Evolutionary conservation across 2,329 filamentous ascomycete genomes (phyloP).

Genomic region (Epicoccum nigrum): DNA sequence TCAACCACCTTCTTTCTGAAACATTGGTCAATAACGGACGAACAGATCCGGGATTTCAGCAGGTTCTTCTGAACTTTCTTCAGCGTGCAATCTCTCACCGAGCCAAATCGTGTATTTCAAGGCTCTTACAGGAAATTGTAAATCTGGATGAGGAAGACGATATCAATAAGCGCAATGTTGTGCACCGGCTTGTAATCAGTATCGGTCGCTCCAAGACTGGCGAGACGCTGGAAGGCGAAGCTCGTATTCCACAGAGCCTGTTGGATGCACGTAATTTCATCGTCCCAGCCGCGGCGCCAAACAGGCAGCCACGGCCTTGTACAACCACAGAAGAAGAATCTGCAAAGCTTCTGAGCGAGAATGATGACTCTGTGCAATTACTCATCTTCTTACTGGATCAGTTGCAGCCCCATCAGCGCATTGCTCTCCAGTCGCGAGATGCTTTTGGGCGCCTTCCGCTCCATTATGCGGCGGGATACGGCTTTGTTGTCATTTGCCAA

Average conservation of each 20-base stretch:
- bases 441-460: conserved; percentile 82
- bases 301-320: conserved; percentile 64
- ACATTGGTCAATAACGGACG: conserved; percentile 59
- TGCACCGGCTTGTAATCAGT: conserved; percentile 90
- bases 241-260: conserved; percentile 57
- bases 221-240: conserved; percentile 55
- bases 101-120: conserved; percentile 72
- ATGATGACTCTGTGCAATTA: conserved; percentile 78
- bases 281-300: conserved; percentile 75
- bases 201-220: conserved; percentile 77
- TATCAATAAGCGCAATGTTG: conserved; percentile 90
- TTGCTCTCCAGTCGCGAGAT: conserved; percentile 72
- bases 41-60: conserved; percentile 61
- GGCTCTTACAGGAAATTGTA: conserved; percentile 70
- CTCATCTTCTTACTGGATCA: conserved; percentile 68
- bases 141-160: conserved; percentile 86
- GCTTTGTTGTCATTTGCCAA: conserved; percentile 88
- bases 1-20: conserved; percentile 64
- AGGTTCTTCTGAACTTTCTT: conserved; percentile 77
- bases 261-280: conserved; percentile 73
- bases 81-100: conserved; percentile 76
- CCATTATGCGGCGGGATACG: conserved; percentile 94
- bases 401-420: conserved; percentile 70
- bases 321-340: conserved; percentile 70
- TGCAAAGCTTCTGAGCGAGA: conserved; percentile 64